A percentile compares a stretch with the other conserved stretches of the same genome.
These are phyloP conservation scores for Colletotrichum tabaci DNA, from an alignment of 2,329 filamentous ascomycete genomes.

Conservation along the genomic window DNA sequence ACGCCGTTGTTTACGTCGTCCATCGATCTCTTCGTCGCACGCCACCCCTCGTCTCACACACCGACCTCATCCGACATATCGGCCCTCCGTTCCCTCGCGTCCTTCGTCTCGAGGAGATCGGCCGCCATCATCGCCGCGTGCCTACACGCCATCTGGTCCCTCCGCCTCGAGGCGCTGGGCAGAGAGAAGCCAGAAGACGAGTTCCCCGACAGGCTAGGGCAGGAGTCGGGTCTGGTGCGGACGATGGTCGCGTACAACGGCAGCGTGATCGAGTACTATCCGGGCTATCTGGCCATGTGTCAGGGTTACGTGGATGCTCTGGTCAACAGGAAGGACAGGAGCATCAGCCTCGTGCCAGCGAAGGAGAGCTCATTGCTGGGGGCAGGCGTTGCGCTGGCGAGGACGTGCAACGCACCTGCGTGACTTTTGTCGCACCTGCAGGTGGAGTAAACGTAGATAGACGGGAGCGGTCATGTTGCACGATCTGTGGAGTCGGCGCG, in stretches of 20 bases:
- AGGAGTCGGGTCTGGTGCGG: conserved; percentile 61
- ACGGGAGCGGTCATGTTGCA: background rate
- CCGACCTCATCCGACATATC: conserved; percentile 64
- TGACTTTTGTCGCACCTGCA: background rate
- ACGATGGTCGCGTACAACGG: conserved; percentile 84
- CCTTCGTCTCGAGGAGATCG: conserved; percentile 70
- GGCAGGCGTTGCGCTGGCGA: conserved; percentile 78
- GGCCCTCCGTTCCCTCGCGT: conserved; percentile 68
- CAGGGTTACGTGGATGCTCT: conserved; percentile 76
- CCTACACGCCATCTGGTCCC: conserved; percentile 71
- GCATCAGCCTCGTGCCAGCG: conserved; percentile 76
- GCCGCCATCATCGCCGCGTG: conserved; percentile 72
- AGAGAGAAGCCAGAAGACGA: conserved; percentile 50
- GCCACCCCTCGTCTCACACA: conserved; percentile 62
- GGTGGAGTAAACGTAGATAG: background rate
- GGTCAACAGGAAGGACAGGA: conserved; percentile 54
- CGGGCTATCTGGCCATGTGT: conserved; percentile 73
- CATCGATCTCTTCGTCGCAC: conserved; percentile 62
- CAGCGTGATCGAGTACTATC: conserved; percentile 85
- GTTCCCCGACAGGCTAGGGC: conserved; percentile 59
- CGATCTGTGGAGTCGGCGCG: background rate
- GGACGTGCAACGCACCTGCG: conserved; percentile 15
- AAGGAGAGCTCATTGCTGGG: conserved; percentile 83
- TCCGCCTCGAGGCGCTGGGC: conserved; percentile 64
- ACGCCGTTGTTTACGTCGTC: conserved; percentile 60